These are phyloP conservation scores for Chaetomium cochliodes DNA, from an alignment of 495 filamentous ascomycete species.

Conservation along the genomic window DNA sequence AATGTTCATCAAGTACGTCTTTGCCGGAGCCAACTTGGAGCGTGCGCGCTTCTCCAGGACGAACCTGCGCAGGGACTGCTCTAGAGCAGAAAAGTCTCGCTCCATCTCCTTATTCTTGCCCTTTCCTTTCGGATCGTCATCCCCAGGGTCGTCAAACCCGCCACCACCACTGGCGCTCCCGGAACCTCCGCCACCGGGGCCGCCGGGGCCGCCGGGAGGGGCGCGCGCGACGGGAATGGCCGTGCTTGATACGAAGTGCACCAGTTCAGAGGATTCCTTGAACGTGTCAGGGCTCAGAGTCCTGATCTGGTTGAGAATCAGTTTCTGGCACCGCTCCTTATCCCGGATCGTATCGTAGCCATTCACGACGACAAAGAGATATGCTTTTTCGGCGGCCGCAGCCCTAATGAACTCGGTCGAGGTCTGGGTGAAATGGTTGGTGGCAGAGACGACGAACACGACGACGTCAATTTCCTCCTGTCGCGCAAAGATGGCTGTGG, in stretches of 20 bases:
- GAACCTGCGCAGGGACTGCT: slow-evolving; percentile 84
- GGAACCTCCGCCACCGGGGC: slow-evolving; percentile 49
- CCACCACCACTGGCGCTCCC: slow-evolving; percentile 57
- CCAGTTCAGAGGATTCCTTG: slow-evolving; percentile 88
- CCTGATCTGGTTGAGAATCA: slow-evolving; percentile 86
- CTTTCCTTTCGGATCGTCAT: slow-evolving; percentile 75
- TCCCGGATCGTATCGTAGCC: slow-evolving; percentile 92
- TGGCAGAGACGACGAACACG: slow-evolving; percentile 95
- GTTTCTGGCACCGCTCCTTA: slow-evolving; percentile 75
- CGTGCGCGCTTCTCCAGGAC: slow-evolving; percentile 93
- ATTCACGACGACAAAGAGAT: slow-evolving; percentile 99
- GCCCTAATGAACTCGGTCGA: slow-evolving; percentile 96
- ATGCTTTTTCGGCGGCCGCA: slow-evolving; percentile 93
- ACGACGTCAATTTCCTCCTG: slow-evolving; percentile 99
- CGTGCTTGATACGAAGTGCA: slow-evolving; percentile 97
- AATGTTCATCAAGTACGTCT: slow-evolving; percentile 93
- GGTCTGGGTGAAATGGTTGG: slow-evolving; percentile 94
- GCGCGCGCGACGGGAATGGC: slow-evolving; percentile 71
- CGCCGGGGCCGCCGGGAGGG: slow-evolving; percentile 54
- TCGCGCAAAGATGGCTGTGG: slow-evolving; percentile 91
- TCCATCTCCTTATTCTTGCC: slow-evolving; percentile 85
- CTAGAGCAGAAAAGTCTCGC: slow-evolving; percentile 83
- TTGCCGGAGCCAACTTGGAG: slow-evolving; percentile 93
- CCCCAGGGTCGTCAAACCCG: slow-evolving; percentile 57
- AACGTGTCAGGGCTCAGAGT: slow-evolving; percentile 83